Evolutionary conservation across 306 rosid genomes (phyloP), one percentile per base, ranked within the genome.

Genomic region (Arachis hypogaea): DNA sequence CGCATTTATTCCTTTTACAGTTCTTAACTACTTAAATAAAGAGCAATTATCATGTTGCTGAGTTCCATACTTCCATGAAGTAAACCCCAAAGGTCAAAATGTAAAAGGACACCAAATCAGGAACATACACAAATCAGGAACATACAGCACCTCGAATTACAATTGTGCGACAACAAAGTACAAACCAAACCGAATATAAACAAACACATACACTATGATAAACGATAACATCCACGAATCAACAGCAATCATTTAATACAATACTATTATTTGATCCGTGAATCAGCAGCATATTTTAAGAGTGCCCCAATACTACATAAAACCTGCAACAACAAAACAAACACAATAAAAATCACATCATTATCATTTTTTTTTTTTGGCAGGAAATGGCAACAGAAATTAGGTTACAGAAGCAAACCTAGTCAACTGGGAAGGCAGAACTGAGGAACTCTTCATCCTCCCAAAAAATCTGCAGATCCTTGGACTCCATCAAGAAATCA

Each of bases 381-480:
- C 16, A 30, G 47, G 8, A 29, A 66, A 67, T 12, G 5, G 1
- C 45, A 55, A 43, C 28, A 18, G 7, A 56, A 55, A 43, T 18
- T 7, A 12, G 28, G 46, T 33, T 14, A 3, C 42, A 3, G n/a
- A 18, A 38, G 52, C 77, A 76, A 3, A 66, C 71, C 79, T 80
- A 71, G 30, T 36, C 38, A 62, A 74, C 72, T 9, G 73, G 85
- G 72, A 86, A 84, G 38, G 73, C 75, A 60, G 77, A 63, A 7
- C 70, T 51, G 51, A 86, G 76, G 82, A 89, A 87, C 10, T 71
- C 67, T 56, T 82, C 86, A 66, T 88, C 96, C 77, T 87, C 91
- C 63, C 60, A 0, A 72, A 90, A 87, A 43, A 82, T 77, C 62
- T 80, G 86, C 82, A 89, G 75, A 66, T 87, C 82, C 68, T 80